These are phyloP conservation scores for Reutealis trisperma DNA, from an alignment of 345 rosid genomes.

Conservation along the genomic window DNA sequence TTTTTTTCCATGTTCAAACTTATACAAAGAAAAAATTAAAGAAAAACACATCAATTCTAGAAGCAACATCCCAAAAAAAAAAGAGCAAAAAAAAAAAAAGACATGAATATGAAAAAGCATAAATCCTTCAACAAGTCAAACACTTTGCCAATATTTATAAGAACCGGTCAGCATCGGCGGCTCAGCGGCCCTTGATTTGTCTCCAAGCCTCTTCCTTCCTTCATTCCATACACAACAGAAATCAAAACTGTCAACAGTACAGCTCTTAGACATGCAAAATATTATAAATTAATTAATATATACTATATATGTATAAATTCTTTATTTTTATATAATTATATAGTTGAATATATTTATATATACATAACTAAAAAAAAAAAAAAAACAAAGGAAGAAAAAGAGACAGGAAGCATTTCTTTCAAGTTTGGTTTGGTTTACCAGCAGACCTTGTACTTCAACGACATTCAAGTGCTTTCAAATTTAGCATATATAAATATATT, in stretches of 20 bases:
- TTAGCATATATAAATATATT: neutral
- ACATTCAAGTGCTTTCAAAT: conserved; percentile 22
- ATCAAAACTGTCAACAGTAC: neutral
- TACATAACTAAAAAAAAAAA: neutral
- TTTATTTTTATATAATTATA: too few relatives aligned
- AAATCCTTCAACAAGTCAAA: conserved; percentile 14
- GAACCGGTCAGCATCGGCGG: conserved; percentile 43
- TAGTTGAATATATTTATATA: neutral
- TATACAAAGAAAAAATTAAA: neutral
- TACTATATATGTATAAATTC: too few relatives aligned
- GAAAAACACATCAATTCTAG: neutral
- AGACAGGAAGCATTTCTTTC: conserved; percentile 10
- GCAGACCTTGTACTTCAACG: conserved; percentile 24
- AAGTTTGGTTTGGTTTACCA: conserved; percentile 35
- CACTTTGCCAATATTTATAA: neutral
- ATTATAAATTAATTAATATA: too few relatives aligned
- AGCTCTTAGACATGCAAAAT: too few relatives aligned
- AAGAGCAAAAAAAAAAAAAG: neutral
- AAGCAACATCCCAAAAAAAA: neutral
- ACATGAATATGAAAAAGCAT: neutral
- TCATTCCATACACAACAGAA: neutral
- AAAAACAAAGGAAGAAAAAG: too few relatives aligned
- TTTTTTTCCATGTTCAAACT: conserved; percentile 1
- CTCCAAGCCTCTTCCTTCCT: conserved; percentile 1
- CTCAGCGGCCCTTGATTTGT: conserved; percentile 21